Evolutionary conservation across 2,329 filamentous ascomycete species (phyloP).

Genomic region (Fusarium virguliforme): DNA sequence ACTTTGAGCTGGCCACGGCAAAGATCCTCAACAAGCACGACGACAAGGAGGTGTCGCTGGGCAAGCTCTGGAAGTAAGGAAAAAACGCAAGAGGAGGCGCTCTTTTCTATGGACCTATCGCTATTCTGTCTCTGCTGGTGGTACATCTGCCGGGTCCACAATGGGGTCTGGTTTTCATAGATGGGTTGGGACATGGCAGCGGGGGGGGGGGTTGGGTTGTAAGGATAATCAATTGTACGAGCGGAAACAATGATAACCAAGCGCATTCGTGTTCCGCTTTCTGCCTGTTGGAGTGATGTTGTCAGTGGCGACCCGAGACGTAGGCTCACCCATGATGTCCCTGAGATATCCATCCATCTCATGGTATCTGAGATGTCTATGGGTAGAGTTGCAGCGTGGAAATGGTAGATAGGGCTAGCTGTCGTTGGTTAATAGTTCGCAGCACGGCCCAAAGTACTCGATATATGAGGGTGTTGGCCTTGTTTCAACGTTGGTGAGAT

Average conservation of each 20-base stretch:
- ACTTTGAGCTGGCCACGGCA: conserved; percentile 97
- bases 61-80: conserved; percentile 79
- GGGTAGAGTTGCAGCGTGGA: not conserved
- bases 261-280: conserved; percentile 20
- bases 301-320: not conserved
- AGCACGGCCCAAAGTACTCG: no score
- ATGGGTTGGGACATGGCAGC: conserved; percentile 49
- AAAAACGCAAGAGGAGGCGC: conserved; percentile 37
- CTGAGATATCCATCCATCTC: not conserved
- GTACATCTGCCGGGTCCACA: conserved; percentile 42
- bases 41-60: conserved; percentile 94
- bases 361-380: not conserved
- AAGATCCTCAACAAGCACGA: conserved; percentile 99
- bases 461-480: not conserved
- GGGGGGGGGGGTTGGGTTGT: conserved; percentile 54
- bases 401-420: not conserved
- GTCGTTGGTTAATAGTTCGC: not conserved
- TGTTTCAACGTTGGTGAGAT: not conserved
- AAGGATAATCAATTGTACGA: conserved; percentile 57
- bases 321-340: not conserved
- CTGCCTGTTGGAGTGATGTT: not conserved
- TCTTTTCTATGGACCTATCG: conserved; percentile 42
- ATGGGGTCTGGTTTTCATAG: conserved; percentile 47
- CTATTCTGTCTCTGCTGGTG: conserved; percentile 46
- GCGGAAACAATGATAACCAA: conserved; percentile 38